phyloP scores from a whole-genome alignment of 176 grass and related monocot genomes.

The Miscanthus lutarioriparius region DNA sequence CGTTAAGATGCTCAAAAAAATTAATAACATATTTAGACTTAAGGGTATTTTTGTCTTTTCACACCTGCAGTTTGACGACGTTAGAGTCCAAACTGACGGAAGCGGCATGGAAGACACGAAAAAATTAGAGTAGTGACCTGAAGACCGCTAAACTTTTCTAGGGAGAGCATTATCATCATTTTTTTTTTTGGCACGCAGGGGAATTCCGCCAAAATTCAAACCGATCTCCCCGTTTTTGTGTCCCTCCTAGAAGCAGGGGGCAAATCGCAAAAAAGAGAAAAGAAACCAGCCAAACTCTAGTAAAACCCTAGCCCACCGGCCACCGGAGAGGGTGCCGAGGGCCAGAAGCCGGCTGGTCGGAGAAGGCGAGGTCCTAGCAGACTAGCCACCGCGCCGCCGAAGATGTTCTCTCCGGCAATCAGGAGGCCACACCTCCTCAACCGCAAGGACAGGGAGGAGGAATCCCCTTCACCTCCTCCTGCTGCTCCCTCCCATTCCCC shows the following conservation, averaged over 20 bases:
- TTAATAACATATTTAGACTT: too few relatives aligned
- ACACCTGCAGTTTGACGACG: too few relatives aligned
- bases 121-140: too few relatives aligned
- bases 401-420: constrained; percentile 91
- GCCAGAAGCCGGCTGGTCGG: constrained; percentile 34
- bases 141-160: too few relatives aligned
- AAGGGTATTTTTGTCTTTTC: too few relatives aligned
- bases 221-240: background rate
- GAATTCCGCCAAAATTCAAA: too few relatives aligned
- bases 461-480: constrained; percentile 30
- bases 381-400: constrained; percentile 22
- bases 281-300: background rate
- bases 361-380: constrained; percentile 20
- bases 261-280: constrained; percentile 25
- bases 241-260: background rate
- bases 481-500: constrained; percentile 36
- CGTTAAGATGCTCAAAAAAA: too few relatives aligned
- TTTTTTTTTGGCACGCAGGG: too few relatives aligned
- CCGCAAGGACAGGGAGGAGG: constrained; percentile 41
- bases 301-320: constrained; percentile 49
- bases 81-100: too few relatives aligned
- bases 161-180: too few relatives aligned
- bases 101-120: too few relatives aligned
- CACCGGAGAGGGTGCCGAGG: constrained; percentile 21
- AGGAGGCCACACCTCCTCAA: constrained; percentile 57